Base-by-base conservation (phyloP, 805 yeast genomes). In the Teunomyces lycoperdinae region DNA sequence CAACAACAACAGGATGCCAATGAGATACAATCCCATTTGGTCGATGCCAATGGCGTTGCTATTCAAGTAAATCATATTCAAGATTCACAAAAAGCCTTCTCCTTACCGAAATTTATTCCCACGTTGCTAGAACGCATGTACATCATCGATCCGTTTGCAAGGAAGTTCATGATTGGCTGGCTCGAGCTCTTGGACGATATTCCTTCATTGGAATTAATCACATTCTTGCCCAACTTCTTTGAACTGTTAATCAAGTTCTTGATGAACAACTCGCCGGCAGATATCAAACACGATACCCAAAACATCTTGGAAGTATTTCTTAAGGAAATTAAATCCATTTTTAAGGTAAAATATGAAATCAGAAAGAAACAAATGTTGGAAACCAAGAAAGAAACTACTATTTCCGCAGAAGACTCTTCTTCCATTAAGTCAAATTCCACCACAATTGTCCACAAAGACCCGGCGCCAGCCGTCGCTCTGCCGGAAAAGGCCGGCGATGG, bases 81-180 rank as follows among this genome's bases (percentile, higher is more conserved):
- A 65, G 77, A 75, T 44, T 73, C 84, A 3, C 78, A 77, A 38
- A 72, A 71, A 55, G 95, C 96, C 0, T 92, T 92, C 60, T 85
- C 94, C 5, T 70, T 94, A 35, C 85, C 89, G 0, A 85, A 86
- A 58, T 94, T 94, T 67, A 88, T 94, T 33, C 98, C 98, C 0
- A 73, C 95, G n/a, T 68, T 94, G 39, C 82, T 87, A 52, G 99
- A 94, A 63, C 75, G 98, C 54, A 89, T 94, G 68, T 89, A 89
- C 60, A 91, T 94, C 0, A 85, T 89, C 29, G 95, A 94, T 58
- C 97, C 98, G 1, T 88, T 87, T 60, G 90, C 97, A 0, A 78
- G 97, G 54, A 85, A 89, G 70, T 94, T 94, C 59, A 71, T 94
- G 48, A 92, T 94, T 9, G 88, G 95, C 44, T 94, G 99, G 99